Evolutionary conservation across 2,329 filamentous ascomycete species (phyloP).

Genomic region (Sphaerostilbella broomeana): DNA sequence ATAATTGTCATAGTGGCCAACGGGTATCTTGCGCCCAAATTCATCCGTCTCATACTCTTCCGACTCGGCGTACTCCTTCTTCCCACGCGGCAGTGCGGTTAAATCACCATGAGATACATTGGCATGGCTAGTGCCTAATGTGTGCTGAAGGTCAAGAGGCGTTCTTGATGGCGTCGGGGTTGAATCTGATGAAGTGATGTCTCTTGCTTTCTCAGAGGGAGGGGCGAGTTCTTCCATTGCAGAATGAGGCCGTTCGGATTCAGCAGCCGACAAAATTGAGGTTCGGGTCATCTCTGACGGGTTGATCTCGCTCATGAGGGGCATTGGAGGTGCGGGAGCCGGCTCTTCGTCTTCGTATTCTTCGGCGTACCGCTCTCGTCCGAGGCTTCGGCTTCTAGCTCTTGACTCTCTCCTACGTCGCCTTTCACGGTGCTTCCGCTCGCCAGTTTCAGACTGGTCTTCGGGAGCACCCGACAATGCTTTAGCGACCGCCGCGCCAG

Average conservation of each 20-base stretch:
- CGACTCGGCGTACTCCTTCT: constrained; percentile 38
- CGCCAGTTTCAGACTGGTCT: constrained; percentile 39
- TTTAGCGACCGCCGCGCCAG: constrained; percentile 30
- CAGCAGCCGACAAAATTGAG: constrained; percentile 77
- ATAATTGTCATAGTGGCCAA: constrained; percentile 39
- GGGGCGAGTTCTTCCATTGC: constrained; percentile 57
- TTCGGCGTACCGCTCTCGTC: constrained; percentile 40
- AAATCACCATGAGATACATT: constrained; percentile 56
- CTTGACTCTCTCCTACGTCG: constrained; percentile 45
- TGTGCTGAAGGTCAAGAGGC: constrained; percentile 48
- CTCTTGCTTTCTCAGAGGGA: constrained; percentile 57
- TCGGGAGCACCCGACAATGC: constrained; percentile 29
- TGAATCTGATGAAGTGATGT: constrained; percentile 53
- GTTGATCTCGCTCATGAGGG: constrained; percentile 77
- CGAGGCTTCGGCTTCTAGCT: constrained; percentile 37
- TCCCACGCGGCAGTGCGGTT: constrained; percentile 44
- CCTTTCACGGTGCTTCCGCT: constrained; percentile 45
- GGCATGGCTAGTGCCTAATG: constrained; percentile 61
- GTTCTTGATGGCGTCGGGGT: constrained; percentile 56
- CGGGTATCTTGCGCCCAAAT: constrained; percentile 35
- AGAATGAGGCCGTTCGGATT: constrained; percentile 66
- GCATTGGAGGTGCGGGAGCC: constrained; percentile 66
- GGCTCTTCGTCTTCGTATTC: constrained; percentile 48
- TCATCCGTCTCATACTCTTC: constrained; percentile 45
- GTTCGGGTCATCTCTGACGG: constrained; percentile 82